A percentile compares a stretch with the other conserved stretches of the same genome.
phyloP scores from a whole-genome alignment of 371 early-diverging fungal species.

The Lichtheimia ramosa region DNA sequence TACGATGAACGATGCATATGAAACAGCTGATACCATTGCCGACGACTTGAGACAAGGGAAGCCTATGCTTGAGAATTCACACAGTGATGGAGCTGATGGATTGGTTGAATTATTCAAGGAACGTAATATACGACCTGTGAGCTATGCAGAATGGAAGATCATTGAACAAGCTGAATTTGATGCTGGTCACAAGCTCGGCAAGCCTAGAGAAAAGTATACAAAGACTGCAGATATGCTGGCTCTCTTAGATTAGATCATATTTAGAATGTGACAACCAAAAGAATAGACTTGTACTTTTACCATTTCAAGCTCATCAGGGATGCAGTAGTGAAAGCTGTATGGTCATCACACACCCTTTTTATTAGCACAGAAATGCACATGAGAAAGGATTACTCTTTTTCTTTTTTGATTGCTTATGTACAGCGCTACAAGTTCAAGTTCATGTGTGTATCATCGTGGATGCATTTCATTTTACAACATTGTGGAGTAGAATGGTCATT shows the following conservation, averaged over 20 bases:
- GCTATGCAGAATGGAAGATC: constrained; percentile 79
- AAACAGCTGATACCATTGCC: constrained; percentile 82
- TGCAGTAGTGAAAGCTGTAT: no score
- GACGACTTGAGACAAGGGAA: constrained; percentile 51
- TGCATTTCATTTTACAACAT: no score
- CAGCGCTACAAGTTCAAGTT: no score
- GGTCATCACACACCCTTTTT: no score
- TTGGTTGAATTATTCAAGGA: constrained; percentile 26
- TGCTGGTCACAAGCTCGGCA: constrained; percentile 63
- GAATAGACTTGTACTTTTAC: no score
- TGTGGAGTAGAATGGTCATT: no score
- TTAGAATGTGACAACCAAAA: no score
- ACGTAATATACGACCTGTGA: constrained; percentile 47
- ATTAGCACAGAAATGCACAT: no score
- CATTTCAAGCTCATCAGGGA: no score
- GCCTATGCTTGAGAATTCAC: constrained; percentile 19
- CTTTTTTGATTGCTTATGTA: no score
- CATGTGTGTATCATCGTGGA: no score
- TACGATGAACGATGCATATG: constrained; percentile 92
- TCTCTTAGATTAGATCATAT: constrained; percentile 14
- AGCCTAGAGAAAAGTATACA: constrained; percentile 83
- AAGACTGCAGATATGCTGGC: constrained; percentile 68
- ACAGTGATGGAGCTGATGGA: constrained; percentile 22
- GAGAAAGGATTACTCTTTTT: no score
- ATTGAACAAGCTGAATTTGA: constrained; percentile 79